Base-by-base conservation (phyloP, 1,284 basidiomycete genomes). In the Neotropicomus parvogracilis region DNA sequence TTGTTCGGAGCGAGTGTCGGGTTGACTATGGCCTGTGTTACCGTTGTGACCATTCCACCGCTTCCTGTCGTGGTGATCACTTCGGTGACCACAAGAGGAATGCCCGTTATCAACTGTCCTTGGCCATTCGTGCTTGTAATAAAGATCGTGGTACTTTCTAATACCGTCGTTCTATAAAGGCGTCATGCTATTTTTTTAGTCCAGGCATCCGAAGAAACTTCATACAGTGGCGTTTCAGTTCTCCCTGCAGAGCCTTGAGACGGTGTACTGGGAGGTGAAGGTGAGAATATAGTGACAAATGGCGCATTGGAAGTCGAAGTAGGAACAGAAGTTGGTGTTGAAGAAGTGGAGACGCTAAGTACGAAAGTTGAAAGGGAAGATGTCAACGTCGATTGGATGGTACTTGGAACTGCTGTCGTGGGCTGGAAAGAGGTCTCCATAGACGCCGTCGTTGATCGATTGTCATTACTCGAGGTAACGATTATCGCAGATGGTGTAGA, bases 21-120 rank as follows among this genome's bases (percentile, higher is more conserved):
- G 59, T 87, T 87, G 19, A 75, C 69, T 31, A 78, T 69, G 20
- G 81, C 66, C 56, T 80, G 70, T 0, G 85, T 88, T 47, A 85
- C 69, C 3, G 81, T 82, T 42, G 74, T 70, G 27, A 73, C 58
- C 12, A 58, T 56, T 10, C 85, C 85, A 54, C 78, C 68, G 24
- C 68, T 71, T 31, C 70, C 68, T 8, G 80, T 85, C 13, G 76
- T 76, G 3, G 76, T 80, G 21, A 78, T 58, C 12, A 76, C 71
- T 33, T 77, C 67, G 6, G 85, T 88, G 53, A 88, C 65, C 24
- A 73, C 57, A 8, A 77, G 64, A 20, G 83, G 82, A 17, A 78
- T 72, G 43, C 71, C 76, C 7, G 76, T 74, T 9, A 73, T 69
- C 8, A 69, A 65, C 29, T 68, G 65, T n/a, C 85, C 85, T 38